Evolutionary conservation across 1,139 yeast species (phyloP).

Genomic region (Taphrina deformans): DNA sequence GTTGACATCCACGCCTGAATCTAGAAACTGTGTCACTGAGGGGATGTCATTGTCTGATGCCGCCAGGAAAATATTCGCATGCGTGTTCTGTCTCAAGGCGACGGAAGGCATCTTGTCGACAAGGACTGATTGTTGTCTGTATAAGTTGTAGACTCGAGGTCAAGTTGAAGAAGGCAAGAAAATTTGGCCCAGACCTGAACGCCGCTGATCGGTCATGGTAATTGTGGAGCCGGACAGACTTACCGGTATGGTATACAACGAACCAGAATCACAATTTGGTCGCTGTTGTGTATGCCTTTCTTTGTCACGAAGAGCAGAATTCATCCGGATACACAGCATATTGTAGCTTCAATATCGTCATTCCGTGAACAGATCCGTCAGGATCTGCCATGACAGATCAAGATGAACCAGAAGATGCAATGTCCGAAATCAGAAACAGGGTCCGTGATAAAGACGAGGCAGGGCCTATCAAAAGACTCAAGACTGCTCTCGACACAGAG

Average conservation of each 20-base stretch:
- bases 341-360: no score
- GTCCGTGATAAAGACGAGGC: neutral
- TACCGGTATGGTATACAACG: no score
- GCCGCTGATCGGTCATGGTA: neutral
- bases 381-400: no score
- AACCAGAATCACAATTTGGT: no score
- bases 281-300: no score
- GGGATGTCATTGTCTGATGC: constrained; percentile 33
- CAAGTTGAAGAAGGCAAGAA: neutral
- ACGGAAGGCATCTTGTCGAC: constrained; percentile 26
- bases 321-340: no score
- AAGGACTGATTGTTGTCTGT: no score
- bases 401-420: neutral
- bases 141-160: no score
- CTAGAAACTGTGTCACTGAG: constrained; percentile 25
- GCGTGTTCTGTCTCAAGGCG: neutral
- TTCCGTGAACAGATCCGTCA: no score
- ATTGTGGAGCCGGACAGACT: neutral
- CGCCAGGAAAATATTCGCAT: constrained; percentile 33
- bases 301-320: no score
- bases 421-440: neutral
- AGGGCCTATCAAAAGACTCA: neutral
- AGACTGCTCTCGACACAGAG: neutral
- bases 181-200: neutral
- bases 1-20: constrained; percentile 31